A percentile compares a stretch with the other conserved stretches of the same genome.
phyloP scores from a whole-genome alignment of 768 basidiomycete species.

The Tricholoma sp. region DNA sequence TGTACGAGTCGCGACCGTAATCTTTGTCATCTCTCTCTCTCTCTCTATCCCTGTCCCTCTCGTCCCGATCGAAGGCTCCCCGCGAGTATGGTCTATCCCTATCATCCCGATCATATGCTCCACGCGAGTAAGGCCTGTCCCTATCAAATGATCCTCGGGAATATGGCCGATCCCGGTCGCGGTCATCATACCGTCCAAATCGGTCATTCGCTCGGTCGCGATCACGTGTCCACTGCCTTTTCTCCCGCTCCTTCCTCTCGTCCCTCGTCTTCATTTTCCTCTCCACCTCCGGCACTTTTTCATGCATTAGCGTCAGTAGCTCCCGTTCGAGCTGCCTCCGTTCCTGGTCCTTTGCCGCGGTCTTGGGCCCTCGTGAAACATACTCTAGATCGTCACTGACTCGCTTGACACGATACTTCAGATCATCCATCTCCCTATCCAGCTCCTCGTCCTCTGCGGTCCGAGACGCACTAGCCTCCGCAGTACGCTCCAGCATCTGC shows the following conservation, averaged over 20 bases:
- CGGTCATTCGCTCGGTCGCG: slow-evolving; percentile 82
- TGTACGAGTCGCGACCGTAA: slow-evolving; percentile 29
- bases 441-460: slow-evolving; percentile 84
- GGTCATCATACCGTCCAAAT: slow-evolving; percentile 63
- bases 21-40: slow-evolving; percentile 32
- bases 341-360: slow-evolving; percentile 77
- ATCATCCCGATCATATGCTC: slow-evolving; percentile 29
- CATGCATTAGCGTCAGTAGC: slow-evolving; percentile 79
- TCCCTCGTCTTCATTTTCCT: slow-evolving; percentile 76
- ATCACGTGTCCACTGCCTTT: slow-evolving; percentile 70
- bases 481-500: slow-evolving; percentile 68
- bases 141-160: slow-evolving; percentile 38
- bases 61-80: slow-evolving; percentile 6
- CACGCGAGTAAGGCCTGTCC: slow-evolving; percentile 51
- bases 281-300: slow-evolving; percentile 88
- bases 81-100: slow-evolving; percentile 21
- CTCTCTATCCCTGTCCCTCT: slow-evolving; percentile 18
- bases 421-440: slow-evolving; percentile 84
- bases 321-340: slow-evolving; percentile 84
- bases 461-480: slow-evolving; percentile 54
- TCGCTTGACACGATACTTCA: slow-evolving; percentile 78
- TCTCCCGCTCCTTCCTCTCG: slow-evolving; percentile 69
- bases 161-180: slow-evolving; percentile 32
- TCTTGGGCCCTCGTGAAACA: slow-evolving; percentile 68
- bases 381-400: slow-evolving; percentile 92